phyloP scores from a whole-genome alignment of 352 stramenopile species.

The Pythium rhizo-oryzae region DNA sequence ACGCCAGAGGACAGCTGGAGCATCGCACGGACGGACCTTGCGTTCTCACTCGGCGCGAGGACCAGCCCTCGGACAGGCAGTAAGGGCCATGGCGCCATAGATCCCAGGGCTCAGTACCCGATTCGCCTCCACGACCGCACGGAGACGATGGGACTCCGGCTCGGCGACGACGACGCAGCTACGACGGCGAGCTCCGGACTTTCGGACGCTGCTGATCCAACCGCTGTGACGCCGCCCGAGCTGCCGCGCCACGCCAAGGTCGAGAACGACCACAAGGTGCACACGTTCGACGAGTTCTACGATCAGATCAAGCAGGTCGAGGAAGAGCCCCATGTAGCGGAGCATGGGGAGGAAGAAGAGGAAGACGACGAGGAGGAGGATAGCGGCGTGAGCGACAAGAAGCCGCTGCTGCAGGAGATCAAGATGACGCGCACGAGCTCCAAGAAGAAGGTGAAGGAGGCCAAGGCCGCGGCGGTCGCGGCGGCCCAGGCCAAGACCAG shows the following conservation, averaged over 20 bases:
- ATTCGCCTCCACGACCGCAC: neutral
- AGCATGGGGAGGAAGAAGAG: neutral
- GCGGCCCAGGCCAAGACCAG: neutral
- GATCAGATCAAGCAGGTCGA: slow-evolving; percentile 6
- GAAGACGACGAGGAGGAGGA: neutral
- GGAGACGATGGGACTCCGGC: slow-evolving; percentile 13
- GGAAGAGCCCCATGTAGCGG: slow-evolving; percentile 6
- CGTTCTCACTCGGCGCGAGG: neutral
- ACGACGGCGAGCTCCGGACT: neutral
- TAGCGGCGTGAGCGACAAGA: slow-evolving; percentile 7
- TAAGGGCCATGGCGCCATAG: too few relatives aligned
- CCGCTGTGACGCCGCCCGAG: slow-evolving; percentile 9
- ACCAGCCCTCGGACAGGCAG: neutral
- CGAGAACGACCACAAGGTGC: slow-evolving; percentile 24
- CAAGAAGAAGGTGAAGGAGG: slow-evolving; percentile 23
- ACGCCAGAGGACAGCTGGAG: neutral
- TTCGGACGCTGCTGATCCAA: neutral
- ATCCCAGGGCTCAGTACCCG: neutral
- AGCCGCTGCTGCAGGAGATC: slow-evolving; percentile 25
- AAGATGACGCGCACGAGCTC: slow-evolving; percentile 31
- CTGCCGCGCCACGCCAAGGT: slow-evolving; percentile 24
- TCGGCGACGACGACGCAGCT: neutral
- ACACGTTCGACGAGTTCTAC: slow-evolving; percentile 31
- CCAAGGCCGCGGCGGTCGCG: neutral
- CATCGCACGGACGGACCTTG: neutral